These are phyloP conservation scores for Coniochaeta sp. DNA, from an alignment of 2,329 filamentous ascomycete genomes.

Conservation along the genomic window DNA sequence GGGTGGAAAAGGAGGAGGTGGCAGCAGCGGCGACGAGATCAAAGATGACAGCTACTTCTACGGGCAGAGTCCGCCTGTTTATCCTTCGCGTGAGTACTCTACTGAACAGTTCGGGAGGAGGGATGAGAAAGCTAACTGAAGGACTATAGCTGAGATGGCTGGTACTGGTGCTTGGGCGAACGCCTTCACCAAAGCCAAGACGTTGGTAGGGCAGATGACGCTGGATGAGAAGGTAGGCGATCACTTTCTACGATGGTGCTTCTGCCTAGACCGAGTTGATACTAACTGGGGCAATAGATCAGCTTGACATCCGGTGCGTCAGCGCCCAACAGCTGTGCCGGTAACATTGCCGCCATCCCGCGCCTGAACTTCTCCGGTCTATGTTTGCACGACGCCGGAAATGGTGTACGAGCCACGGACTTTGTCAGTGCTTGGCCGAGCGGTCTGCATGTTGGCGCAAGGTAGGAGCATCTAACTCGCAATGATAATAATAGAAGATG, in stretches of 20 bases:
- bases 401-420: constrained; percentile 34
- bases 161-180: constrained; percentile 61
- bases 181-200: constrained; percentile 59
- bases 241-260: too few relatives aligned
- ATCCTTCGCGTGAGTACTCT: constrained; percentile 41
- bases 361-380: constrained; percentile 35
- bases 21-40: constrained; percentile 16
- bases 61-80: constrained; percentile 41
- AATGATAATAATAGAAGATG: background rate
- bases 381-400: constrained; percentile 36
- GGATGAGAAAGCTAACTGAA: constrained; percentile 5
- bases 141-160: constrained; percentile 40
- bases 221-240: constrained; percentile 60
- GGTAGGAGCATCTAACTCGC: constrained; percentile 12
- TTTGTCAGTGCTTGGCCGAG: constrained; percentile 34
- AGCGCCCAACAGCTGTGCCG: constrained; percentile 41
- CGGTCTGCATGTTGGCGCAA: constrained; percentile 32
- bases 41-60: constrained; percentile 38
- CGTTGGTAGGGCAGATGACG: constrained; percentile 66
- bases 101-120: background rate
- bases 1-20: background rate
- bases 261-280: too few relatives aligned
- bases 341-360: constrained; percentile 31
- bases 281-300: constrained; percentile 32
- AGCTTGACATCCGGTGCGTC: constrained; percentile 66